Conservation (phyloP, 78 protist genomes). For the Dictyostelium brefeldianum region DNA sequence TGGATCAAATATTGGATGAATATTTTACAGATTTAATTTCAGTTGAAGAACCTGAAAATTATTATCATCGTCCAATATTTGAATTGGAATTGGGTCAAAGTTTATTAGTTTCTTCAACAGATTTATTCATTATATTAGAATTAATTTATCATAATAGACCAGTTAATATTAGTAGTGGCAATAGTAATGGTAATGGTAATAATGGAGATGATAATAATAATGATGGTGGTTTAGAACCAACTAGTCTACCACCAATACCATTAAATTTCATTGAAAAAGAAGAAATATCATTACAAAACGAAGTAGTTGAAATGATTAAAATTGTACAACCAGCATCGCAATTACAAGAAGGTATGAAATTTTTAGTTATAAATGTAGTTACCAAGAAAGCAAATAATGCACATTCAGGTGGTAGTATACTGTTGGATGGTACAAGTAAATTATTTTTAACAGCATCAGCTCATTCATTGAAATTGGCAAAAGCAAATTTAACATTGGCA, state of each 20-base stretch:
- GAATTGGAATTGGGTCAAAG: conserved; percentile 72
- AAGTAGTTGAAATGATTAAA: conserved; percentile 68
- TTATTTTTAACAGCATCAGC: not conserved
- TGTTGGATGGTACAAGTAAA: not conserved
- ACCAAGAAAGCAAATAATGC: not conserved
- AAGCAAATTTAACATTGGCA: conserved; percentile 45
- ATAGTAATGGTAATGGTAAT: not conserved
- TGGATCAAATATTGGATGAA: conserved; percentile 27
- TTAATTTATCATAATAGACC: conserved; percentile 64
- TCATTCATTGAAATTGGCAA: conserved; percentile 27
- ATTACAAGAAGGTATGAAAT: conserved; percentile 71
- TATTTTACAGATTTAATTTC: conserved; percentile 27
- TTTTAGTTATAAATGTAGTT: conserved; percentile 59
- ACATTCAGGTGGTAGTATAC: not conserved
- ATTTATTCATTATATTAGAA: conserved; percentile 49
- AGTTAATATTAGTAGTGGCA: not conserved
- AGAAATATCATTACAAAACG: conserved; percentile 22
- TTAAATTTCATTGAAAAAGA: not conserved
- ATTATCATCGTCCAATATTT: conserved; percentile 62
- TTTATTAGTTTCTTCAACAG: conserved; percentile 68
- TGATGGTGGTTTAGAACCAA: not conserved
- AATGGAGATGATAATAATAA: not conserved
- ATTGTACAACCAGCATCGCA: conserved; percentile 62
- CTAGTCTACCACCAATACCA: not conserved
- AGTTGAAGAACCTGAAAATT: conserved; percentile 59